Percentiles rank a stretch among this genome's conserved stretches.
phyloP scores from a whole-genome alignment of 2,329 filamentous ascomycete species.

The Ophiostoma triangulosporum region DNA sequence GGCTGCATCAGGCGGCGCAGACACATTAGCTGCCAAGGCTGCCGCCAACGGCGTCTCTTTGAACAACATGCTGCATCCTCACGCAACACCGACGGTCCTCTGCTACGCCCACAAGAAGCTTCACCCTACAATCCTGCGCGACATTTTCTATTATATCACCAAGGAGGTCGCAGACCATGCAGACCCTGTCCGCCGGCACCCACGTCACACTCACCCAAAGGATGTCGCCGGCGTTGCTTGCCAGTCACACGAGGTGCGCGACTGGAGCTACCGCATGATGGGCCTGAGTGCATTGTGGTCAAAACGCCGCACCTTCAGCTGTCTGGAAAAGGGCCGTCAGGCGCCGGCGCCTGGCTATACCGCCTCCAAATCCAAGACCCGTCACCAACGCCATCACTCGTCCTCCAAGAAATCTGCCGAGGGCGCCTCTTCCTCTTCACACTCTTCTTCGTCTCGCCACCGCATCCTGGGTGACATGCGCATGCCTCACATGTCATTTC shows the following conservation, averaged over 20 bases:
- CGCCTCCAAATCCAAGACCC: background rate
- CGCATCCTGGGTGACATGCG: background rate
- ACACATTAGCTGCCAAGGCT: slow-evolving; percentile 5
- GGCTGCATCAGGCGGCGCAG: slow-evolving; percentile 6
- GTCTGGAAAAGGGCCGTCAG: slow-evolving; percentile 7
- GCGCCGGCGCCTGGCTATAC: background rate
- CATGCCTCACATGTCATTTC: slow-evolving; percentile 11
- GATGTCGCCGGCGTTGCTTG: background rate
- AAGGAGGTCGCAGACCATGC: slow-evolving; percentile 12
- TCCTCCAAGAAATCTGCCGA: background rate
- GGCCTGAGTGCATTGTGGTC: slow-evolving; percentile 13
- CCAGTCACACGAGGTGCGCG: slow-evolving; percentile 1
- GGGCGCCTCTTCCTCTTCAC: background rate
- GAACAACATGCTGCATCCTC: background rate
- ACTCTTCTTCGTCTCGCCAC: background rate
- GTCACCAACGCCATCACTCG: background rate
- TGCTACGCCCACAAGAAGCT: slow-evolving; percentile 14
- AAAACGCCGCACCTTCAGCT: slow-evolving; percentile 4
- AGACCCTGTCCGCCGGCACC: slow-evolving; percentile 11
- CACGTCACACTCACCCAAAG: background rate
- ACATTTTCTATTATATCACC: slow-evolving; percentile 22
- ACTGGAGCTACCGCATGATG: slow-evolving; percentile 15
- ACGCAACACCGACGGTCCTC: slow-evolving; percentile 12
- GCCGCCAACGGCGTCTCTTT: slow-evolving; percentile 6
- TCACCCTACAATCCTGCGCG: slow-evolving; percentile 14